phyloP scores from a whole-genome alignment of 306 rosid genomes.

The Benincasa hispida region DNA sequence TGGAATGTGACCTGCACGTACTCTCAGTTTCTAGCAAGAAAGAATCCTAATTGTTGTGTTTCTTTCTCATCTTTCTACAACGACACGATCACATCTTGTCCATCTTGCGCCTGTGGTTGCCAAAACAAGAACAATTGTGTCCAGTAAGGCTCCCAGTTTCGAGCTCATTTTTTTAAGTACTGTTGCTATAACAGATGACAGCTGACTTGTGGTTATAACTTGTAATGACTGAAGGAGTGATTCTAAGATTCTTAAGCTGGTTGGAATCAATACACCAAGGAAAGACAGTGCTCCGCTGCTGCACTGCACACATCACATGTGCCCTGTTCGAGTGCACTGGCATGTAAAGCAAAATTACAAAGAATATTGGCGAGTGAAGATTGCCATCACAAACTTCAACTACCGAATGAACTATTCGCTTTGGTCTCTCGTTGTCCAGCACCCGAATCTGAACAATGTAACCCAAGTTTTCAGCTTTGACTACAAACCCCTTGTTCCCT shows the following conservation, averaged over 20 bases:
- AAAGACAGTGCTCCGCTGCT: constrained; percentile 52
- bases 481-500: constrained; percentile 75
- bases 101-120: constrained; percentile 86
- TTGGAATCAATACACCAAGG: constrained; percentile 54
- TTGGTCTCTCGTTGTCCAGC: constrained; percentile 80
- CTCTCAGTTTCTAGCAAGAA: constrained; percentile 74
- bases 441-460: constrained; percentile 84
- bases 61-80: constrained; percentile 88
- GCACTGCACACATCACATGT: constrained; percentile 94
- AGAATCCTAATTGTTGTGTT: constrained; percentile 75
- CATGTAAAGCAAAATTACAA: constrained; percentile 70
- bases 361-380: constrained; percentile 86
- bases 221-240: constrained; percentile 34
- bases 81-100: constrained; percentile 68
- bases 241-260: constrained; percentile 53
- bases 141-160: constrained; percentile 32
- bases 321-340: constrained; percentile 90
- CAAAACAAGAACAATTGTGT: constrained; percentile 58
- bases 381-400: constrained; percentile 72
- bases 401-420: constrained; percentile 66
- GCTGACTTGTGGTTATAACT: constrained; percentile 3
- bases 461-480: constrained; percentile 89
- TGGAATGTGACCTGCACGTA: constrained; percentile 97
- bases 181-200: not conserved
- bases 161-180: not conserved